Percentiles rank a stretch among this genome's conserved stretches.
Conservation (phyloP, 371 early-diverging fungal species). For the Rhizomucor pusillus region DNA sequence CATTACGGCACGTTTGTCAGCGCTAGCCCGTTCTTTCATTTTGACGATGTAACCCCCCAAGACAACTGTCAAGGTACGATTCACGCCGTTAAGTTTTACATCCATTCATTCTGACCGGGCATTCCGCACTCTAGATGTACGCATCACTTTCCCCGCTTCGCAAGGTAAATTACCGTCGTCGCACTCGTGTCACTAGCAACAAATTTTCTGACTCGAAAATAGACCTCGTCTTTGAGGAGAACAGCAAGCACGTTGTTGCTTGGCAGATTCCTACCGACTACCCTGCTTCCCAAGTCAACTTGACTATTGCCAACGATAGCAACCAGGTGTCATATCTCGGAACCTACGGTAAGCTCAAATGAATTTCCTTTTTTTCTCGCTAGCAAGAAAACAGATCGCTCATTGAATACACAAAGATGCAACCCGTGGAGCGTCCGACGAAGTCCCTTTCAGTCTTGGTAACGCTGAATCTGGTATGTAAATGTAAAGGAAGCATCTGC, state of each 20-base stretch:
- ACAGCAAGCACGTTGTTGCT: slow-evolving; percentile 28
- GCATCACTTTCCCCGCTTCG: slow-evolving; percentile 32
- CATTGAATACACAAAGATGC: slow-evolving; percentile 16
- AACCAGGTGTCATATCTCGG: slow-evolving; percentile 18
- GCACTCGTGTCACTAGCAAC: background rate
- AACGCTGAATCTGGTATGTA: slow-evolving; percentile 16
- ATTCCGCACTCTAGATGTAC: slow-evolving; percentile 16
- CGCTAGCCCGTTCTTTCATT: slow-evolving; percentile 13
- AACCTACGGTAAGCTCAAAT: slow-evolving; percentile 25
- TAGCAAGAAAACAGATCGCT: too few species aligned
- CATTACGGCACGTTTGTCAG: slow-evolving; percentile 12
- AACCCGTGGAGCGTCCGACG: slow-evolving; percentile 22
- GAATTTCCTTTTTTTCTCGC: background rate
- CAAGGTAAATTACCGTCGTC: slow-evolving; percentile 4
- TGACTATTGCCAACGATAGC: slow-evolving; percentile 22
- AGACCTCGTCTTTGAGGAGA: slow-evolving; percentile 27
- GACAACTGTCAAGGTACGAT: slow-evolving; percentile 11
- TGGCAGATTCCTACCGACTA: slow-evolving; percentile 25
- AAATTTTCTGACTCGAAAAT: background rate
- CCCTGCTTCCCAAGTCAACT: slow-evolving; percentile 21
- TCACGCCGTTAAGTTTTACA: background rate
- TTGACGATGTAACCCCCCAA: slow-evolving; percentile 18
- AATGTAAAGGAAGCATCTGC: slow-evolving; percentile 3
- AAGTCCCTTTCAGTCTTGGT: slow-evolving; percentile 13
- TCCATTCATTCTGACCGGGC: background rate